Base-by-base conservation (phyloP, 2,329 filamentous ascomycete species). In the Coniella lustricola region DNA sequence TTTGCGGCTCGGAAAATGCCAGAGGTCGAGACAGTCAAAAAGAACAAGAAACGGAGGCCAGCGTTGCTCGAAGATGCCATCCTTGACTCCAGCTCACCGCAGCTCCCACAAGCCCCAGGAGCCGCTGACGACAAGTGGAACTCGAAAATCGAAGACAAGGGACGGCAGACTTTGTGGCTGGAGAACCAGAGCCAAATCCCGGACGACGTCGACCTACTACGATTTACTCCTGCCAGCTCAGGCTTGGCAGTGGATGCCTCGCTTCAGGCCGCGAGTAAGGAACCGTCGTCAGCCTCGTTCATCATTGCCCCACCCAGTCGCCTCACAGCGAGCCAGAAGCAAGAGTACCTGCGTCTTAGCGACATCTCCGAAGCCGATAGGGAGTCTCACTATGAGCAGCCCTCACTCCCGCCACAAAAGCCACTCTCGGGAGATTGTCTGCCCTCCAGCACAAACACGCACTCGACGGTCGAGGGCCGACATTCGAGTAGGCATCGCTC, bases 321-420 rank as follows among this genome's bases (percentile, higher is more conserved):
- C 2, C 52, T 70, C 37, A 67, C 66, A 2, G 59, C 64, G 3
- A 65, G 66, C 39, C 67, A 71, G 48, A 66, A 63, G 55, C 52
- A 60, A 47, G 57, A 69, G 38, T 71, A 71, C 42, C 54, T 62
- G 39, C 54, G 56, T 39, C 53, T 64, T 48, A 55, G 50, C 41
- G 41, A 54, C 17, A 57, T 56, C 3, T 59, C 57, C 2, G 52
- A 58, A 17, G 42, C 39, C 2, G 46, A 52, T 36, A 39, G 46
- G 3, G 56, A 55, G 18, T 53, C 44, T 7, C 17, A 17, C 7
- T 21, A 36, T 10, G 37, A 43, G 20, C 49, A 34, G 17, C 43
- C 36, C 13, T 48, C 55, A 21, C 44, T 56, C 22, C 50, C 50
- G 13, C 16, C 33, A 12, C 50, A 31, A 36, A 43, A 20, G 14